These are phyloP conservation scores for Prinsepia uniflora DNA, from an alignment of 306 rosid genomes.

Conservation along the genomic window DNA sequence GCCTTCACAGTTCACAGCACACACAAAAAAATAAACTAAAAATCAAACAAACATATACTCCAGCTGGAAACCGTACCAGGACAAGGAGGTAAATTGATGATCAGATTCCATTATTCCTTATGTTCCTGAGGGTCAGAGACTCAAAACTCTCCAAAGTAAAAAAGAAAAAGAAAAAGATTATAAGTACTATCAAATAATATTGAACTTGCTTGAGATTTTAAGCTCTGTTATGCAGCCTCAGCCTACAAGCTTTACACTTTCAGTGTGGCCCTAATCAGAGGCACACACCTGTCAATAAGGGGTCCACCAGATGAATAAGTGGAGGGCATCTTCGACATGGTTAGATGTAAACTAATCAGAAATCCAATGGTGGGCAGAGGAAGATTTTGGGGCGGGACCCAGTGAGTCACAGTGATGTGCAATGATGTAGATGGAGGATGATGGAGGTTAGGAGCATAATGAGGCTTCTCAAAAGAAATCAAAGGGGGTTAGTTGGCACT, in stretches of 20 bases:
- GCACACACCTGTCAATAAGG: slow-evolving; percentile 31
- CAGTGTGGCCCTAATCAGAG: slow-evolving; percentile 15
- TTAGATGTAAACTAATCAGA: background rate
- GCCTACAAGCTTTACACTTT: background rate
- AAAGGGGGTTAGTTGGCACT: slow-evolving; percentile 57
- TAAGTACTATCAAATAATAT: slow-evolving; percentile 26
- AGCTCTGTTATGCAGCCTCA: slow-evolving; percentile 28
- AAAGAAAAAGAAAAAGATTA: slow-evolving; percentile 29
- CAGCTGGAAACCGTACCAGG: slow-evolving; percentile 95
- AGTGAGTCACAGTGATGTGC: slow-evolving; percentile 19
- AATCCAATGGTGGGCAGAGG: slow-evolving; percentile 16
- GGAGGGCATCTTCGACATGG: background rate
- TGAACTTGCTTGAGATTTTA: slow-evolving; percentile 13
- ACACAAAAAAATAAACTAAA: too few species aligned
- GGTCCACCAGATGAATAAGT: background rate
- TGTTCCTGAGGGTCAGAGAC: slow-evolving; percentile 40
- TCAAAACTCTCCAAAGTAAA: slow-evolving; percentile 31
- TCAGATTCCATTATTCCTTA: slow-evolving; percentile 98
- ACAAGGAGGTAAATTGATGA: slow-evolving; percentile 84
- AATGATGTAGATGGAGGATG: slow-evolving; percentile 45
- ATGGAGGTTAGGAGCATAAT: slow-evolving; percentile 61
- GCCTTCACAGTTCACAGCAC: background rate
- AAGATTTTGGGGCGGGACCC: slow-evolving; percentile 37
- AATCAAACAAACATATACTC: slow-evolving; percentile 21
- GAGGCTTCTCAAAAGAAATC: slow-evolving; percentile 48